Conservation (phyloP, 2,329 filamentous ascomycete genomes). For the Colletotrichum sp. region DNA sequence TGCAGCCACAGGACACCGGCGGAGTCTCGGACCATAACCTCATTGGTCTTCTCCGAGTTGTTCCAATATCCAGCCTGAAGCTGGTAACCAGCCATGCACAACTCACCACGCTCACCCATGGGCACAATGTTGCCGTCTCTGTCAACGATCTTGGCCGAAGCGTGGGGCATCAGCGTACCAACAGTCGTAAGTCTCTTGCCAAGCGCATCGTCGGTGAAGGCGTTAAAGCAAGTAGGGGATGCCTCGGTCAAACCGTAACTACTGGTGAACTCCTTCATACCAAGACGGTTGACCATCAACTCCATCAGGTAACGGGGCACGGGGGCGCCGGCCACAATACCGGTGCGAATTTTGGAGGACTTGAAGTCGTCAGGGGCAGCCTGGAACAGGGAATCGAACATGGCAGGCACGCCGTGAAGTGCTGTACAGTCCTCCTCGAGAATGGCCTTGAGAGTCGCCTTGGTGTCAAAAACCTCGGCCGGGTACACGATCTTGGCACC, state of each 20-base stretch:
- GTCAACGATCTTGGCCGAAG: constrained; percentile 79
- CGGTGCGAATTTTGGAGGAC: constrained; percentile 67
- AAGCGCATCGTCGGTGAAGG: constrained; percentile 75
- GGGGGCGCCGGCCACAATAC: constrained; percentile 80
- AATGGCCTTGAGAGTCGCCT: constrained; percentile 69
- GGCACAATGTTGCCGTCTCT: constrained; percentile 69
- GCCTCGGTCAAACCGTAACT: constrained; percentile 80
- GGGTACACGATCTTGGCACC: constrained; percentile 80
- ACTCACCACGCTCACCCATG: constrained; percentile 71
- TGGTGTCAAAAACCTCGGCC: constrained; percentile 73
- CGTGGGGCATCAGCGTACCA: constrained; percentile 77
- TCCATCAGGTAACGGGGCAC: constrained; percentile 80
- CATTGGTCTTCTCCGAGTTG: constrained; percentile 75
- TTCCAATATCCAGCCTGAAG: constrained; percentile 72
- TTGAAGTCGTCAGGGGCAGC: constrained; percentile 45
- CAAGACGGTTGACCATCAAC: constrained; percentile 70
- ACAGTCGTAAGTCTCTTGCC: constrained; percentile 72
- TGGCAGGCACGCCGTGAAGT: constrained; percentile 81
- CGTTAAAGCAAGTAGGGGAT: constrained; percentile 81
- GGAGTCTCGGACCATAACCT: constrained; percentile 59
- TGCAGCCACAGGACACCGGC: constrained; percentile 65
- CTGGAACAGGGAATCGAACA: constrained; percentile 74
- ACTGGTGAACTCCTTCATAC: constrained; percentile 76
- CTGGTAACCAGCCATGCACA: constrained; percentile 81
- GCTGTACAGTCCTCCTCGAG: constrained; percentile 73